Percentiles rank a stretch among this genome's conserved stretches.
phyloP scores from a whole-genome alignment of 257 asterid species.

The Nicotiana paniculata region DNA sequence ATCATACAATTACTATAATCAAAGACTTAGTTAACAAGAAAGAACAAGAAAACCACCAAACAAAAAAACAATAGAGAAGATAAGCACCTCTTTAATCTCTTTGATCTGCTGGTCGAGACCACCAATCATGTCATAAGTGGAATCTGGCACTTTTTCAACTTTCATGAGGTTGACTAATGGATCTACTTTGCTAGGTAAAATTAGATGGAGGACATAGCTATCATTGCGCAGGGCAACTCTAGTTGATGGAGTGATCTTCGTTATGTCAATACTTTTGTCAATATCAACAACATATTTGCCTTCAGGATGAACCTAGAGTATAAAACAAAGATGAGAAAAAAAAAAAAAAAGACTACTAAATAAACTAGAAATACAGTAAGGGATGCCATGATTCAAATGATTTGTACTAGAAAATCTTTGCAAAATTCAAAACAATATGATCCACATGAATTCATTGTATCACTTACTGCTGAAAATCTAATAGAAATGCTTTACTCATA shows the following conservation, averaged over 20 bases:
- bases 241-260: conserved; percentile 84
- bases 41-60: neutral
- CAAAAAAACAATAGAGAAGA: neutral
- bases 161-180: conserved; percentile 91
- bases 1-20: neutral
- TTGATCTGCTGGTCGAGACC: conserved; percentile 96
- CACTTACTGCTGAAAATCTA: neutral
- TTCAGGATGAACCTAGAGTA: conserved; percentile 72
- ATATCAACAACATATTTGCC: conserved; percentile 84
- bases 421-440: neutral
- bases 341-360: too few species aligned
- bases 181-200: conserved; percentile 88
- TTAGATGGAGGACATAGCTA: conserved; percentile 86
- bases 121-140: conserved; percentile 98
- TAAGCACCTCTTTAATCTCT: conserved; percentile 77
- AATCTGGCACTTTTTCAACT: conserved; percentile 93
- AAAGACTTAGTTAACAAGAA: neutral
- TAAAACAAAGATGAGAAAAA: conserved; percentile 2
- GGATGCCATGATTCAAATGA: neutral
- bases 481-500: neutral
- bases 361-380: neutral
- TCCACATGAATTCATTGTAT: neutral
- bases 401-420: neutral
- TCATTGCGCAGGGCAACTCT: conserved; percentile 94
- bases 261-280: conserved; percentile 83